A percentile compares a stretch with the other conserved stretches of the same genome.
These are phyloP conservation scores for Abrus precatorius DNA, from an alignment of 306 rosid species.

Conservation along the genomic window DNA sequence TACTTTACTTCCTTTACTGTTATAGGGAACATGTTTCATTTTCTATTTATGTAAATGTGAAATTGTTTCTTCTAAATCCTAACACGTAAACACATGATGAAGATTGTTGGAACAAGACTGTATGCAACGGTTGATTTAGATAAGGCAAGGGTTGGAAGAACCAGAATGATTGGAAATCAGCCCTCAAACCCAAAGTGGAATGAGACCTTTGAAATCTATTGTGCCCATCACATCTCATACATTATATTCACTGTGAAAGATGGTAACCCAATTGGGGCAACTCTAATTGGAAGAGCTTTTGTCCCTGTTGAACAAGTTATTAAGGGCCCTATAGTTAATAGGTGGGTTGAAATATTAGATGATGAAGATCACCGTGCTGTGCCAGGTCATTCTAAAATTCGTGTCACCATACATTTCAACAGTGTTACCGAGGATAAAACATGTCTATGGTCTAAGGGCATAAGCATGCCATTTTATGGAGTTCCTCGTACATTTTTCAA, in stretches of 20 bases:
- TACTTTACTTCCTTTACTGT: background rate
- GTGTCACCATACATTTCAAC: constrained; percentile 57
- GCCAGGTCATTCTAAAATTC: constrained; percentile 60
- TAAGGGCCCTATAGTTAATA: constrained; percentile 38
- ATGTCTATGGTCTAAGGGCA: constrained; percentile 65
- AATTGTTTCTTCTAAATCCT: background rate
- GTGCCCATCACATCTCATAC: constrained; percentile 72
- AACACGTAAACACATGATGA: constrained; percentile 29
- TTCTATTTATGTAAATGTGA: background rate
- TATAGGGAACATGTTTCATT: background rate
- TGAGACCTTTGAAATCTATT: constrained; percentile 66
- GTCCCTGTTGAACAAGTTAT: constrained; percentile 61
- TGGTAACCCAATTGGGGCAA: constrained; percentile 72
- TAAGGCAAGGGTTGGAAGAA: constrained; percentile 68
- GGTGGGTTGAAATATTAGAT: constrained; percentile 68
- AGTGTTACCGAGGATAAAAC: constrained; percentile 38
- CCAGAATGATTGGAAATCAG: constrained; percentile 55
- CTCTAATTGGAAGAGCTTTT: constrained; percentile 82
- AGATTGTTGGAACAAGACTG: constrained; percentile 74
- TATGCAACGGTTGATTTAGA: constrained; percentile 90
- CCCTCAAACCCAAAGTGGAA: constrained; percentile 65
- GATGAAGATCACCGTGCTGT: constrained; percentile 67
- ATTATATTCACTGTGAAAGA: constrained; percentile 79
- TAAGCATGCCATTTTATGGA: constrained; percentile 55
- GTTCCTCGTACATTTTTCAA: constrained; percentile 74